A percentile compares a stretch with the other conserved stretches of the same genome.
Conservation (phyloP, 768 basidiomycete species). For the Pholiota microspora region DNA sequence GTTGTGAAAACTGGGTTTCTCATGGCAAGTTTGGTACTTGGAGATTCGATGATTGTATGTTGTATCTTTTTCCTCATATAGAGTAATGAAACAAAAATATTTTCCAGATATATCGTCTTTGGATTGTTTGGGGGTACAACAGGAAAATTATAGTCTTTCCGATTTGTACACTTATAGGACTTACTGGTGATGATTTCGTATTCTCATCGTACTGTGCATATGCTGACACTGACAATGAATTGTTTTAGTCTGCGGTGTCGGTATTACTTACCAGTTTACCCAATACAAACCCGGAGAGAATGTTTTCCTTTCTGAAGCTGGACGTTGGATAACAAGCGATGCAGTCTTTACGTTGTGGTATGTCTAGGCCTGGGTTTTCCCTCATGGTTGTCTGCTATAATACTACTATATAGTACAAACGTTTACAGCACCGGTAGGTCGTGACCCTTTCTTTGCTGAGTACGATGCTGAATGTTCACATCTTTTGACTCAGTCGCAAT, state of each 20-base stretch:
- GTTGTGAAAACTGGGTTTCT: neutral
- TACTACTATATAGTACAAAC: constrained; percentile 1
- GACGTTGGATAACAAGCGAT: constrained; percentile 2
- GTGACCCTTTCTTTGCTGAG: neutral
- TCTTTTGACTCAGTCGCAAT: too few relatives aligned
- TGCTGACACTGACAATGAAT: too few relatives aligned
- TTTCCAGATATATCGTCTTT: neutral
- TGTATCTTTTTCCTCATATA: neutral
- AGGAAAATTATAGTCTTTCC: neutral
- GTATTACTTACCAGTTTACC: constrained; percentile 2
- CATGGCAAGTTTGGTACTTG: neutral
- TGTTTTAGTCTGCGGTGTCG: constrained; percentile 4
- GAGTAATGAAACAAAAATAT: neutral
- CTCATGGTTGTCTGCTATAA: neutral
- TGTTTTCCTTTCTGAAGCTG: neutral
- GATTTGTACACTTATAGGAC: neutral
- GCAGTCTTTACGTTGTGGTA: neutral
- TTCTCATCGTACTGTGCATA: too few relatives aligned
- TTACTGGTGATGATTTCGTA: neutral
- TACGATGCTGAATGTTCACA: too few relatives aligned
- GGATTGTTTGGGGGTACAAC: constrained; percentile 1
- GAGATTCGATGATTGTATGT: neutral
- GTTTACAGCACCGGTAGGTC: constrained; percentile 2
- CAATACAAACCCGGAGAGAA: neutral
- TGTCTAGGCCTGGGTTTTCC: neutral